These are phyloP conservation scores for Aspergillus fumigatiaffinis DNA, from an alignment of 2,329 filamentous ascomycete genomes.

Conservation along the genomic window DNA sequence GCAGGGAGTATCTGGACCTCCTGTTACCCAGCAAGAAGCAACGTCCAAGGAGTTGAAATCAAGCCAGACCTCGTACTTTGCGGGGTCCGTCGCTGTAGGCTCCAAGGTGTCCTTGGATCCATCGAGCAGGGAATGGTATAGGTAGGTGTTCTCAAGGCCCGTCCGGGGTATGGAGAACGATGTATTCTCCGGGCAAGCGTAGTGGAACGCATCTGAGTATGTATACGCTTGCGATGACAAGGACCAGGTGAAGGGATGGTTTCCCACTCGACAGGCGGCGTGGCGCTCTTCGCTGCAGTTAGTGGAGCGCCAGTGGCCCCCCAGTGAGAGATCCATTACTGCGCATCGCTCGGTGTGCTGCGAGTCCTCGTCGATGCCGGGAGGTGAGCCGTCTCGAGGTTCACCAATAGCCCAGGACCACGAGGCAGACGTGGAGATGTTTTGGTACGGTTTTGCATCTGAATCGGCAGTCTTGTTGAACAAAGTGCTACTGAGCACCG, in stretches of 20 bases:
- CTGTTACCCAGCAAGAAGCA: slow-evolving; percentile 58
- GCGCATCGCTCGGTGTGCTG: slow-evolving; percentile 52
- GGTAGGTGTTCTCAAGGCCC: slow-evolving; percentile 59
- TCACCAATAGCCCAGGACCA: slow-evolving; percentile 61
- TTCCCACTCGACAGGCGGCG: slow-evolving; percentile 54
- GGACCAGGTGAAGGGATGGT: slow-evolving; percentile 56
- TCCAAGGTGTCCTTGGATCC: slow-evolving; percentile 24
- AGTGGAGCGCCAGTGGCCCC: slow-evolving; percentile 56
- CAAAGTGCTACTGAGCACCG: slow-evolving; percentile 56
- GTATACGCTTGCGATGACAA: slow-evolving; percentile 42
- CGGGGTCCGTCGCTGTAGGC: slow-evolving; percentile 22
- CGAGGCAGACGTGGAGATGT: slow-evolving; percentile 48
- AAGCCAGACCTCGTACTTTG: slow-evolving; percentile 48
- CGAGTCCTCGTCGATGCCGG: slow-evolving; percentile 19
- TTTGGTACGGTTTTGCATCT: slow-evolving; percentile 45
- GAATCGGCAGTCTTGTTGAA: slow-evolving; percentile 48
- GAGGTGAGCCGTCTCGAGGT: slow-evolving; percentile 46
- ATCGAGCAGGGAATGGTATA: slow-evolving; percentile 43
- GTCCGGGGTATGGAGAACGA: slow-evolving; percentile 57
- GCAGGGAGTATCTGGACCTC: slow-evolving; percentile 53
- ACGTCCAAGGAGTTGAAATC: slow-evolving; percentile 59
- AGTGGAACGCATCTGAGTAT: slow-evolving; percentile 42
- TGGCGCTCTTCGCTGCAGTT: slow-evolving; percentile 52
- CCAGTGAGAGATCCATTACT: slow-evolving; percentile 45
- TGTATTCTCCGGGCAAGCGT: slow-evolving; percentile 48